Evolutionary conservation across 2,329 filamentous ascomycete genomes (phyloP).

Genomic region (Aspergillus nomiae): DNA sequence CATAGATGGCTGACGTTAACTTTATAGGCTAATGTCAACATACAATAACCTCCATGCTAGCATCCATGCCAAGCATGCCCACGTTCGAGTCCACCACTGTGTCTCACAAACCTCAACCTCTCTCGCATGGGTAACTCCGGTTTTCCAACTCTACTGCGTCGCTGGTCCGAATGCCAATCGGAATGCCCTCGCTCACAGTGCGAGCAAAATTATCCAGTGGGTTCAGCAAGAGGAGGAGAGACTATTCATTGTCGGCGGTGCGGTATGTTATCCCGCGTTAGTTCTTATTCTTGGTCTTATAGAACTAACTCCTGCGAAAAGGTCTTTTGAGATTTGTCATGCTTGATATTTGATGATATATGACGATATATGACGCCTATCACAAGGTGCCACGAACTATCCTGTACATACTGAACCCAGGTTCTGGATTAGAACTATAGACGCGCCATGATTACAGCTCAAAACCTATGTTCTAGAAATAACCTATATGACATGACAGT

Average conservation of each 20-base stretch:
- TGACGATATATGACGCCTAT: neutral
- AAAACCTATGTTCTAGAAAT: neutral
- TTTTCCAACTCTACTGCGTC: slow-evolving; percentile 95
- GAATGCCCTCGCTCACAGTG: slow-evolving; percentile 75
- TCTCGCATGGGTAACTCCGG: slow-evolving; percentile 85
- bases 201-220: slow-evolving; percentile 90
- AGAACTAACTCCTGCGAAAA: neutral
- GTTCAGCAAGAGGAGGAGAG: slow-evolving; percentile 88
- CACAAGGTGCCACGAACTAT: neutral
- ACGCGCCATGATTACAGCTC: neutral
- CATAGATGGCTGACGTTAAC: neutral
- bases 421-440: neutral
- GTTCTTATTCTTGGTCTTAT: neutral
- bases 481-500: neutral
- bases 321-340: slow-evolving; percentile 1
- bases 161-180: slow-evolving; percentile 69
- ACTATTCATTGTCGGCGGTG: slow-evolving; percentile 96
- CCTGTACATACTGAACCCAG: neutral
- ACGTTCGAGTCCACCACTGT: slow-evolving; percentile 83
- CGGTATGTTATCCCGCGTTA: slow-evolving; percentile 55
- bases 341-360: neutral
- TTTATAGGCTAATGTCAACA: slow-evolving; percentile 68
- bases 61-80: slow-evolving; percentile 80
- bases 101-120: slow-evolving; percentile 74
- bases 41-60: slow-evolving; percentile 84